A percentile compares a stretch with the other conserved stretches of the same genome.
These are phyloP conservation scores for Tylopilus sp. DNA, from an alignment of 768 basidiomycete genomes.

Conservation along the genomic window DNA sequence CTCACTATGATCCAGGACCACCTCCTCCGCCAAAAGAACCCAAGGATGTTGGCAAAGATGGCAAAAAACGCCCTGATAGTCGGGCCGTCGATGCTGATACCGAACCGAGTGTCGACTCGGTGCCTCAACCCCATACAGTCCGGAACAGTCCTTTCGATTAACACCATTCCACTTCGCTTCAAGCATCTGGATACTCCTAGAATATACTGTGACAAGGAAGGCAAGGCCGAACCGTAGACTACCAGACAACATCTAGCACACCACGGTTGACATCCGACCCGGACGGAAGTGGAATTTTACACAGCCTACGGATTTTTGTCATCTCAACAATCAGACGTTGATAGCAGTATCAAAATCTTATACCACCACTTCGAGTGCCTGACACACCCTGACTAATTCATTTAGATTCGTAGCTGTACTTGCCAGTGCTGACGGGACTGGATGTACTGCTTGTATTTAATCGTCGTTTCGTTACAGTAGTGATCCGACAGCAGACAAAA, in stretches of 20 bases:
- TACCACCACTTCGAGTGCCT: not conserved
- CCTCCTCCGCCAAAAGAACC: slow-evolving; percentile 46
- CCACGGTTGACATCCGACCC: not conserved
- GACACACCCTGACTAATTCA: not conserved
- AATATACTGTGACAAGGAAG: not conserved
- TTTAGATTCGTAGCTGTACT: not conserved
- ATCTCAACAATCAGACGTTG: not conserved
- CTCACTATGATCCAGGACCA: slow-evolving; percentile 70
- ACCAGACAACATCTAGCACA: not conserved
- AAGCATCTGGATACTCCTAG: not conserved
- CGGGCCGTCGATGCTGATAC: not conserved
- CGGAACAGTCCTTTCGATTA: not conserved
- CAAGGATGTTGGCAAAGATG: slow-evolving; percentile 16
- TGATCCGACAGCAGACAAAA: too few relatives aligned
- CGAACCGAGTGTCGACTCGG: not conserved
- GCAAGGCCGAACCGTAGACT: not conserved
- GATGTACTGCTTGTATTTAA: not conserved
- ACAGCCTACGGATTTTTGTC: not conserved
- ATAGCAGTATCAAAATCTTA: not conserved
- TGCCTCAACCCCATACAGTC: not conserved
- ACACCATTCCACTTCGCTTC: not conserved
- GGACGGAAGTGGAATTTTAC: not conserved
- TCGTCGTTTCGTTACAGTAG: not conserved
- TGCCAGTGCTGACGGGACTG: not conserved
- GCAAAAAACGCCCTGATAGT: not conserved